Conservation (phyloP, 768 basidiomycete genomes). For the Pleurotus eryngii region DNA sequence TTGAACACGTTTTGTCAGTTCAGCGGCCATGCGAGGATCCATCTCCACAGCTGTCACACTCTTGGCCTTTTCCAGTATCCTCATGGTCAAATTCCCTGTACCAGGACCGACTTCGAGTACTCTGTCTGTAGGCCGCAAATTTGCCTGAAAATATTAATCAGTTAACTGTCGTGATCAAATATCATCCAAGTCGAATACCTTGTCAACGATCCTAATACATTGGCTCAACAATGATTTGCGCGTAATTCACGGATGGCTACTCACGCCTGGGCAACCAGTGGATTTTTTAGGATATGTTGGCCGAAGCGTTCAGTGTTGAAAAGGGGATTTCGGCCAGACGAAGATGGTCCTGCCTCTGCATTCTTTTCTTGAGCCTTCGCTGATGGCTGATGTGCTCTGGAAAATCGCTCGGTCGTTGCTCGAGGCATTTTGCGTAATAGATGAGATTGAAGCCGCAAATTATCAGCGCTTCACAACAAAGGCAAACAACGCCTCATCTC, state of each 20-base stretch:
- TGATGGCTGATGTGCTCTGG: slow-evolving; percentile 61
- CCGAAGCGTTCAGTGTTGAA: slow-evolving; percentile 96
- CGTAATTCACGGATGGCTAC: slow-evolving; percentile 10
- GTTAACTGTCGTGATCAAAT: neutral
- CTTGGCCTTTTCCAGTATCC: slow-evolving; percentile 91
- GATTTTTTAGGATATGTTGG: slow-evolving; percentile 92
- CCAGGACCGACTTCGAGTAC: slow-evolving; percentile 98
- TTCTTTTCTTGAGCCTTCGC: slow-evolving; percentile 52
- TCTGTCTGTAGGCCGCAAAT: slow-evolving; percentile 89
- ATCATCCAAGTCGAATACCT: slow-evolving; percentile 28
- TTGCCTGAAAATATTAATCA: slow-evolving; percentile 52
- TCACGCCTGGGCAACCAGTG: slow-evolving; percentile 3
- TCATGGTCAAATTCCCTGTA: slow-evolving; percentile 93
- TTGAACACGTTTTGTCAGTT: slow-evolving; percentile 94
- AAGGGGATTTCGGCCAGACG: slow-evolving; percentile 73
- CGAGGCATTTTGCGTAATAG: slow-evolving; percentile 56
- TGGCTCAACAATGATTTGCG: slow-evolving; percentile 6
- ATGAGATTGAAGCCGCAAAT: too few relatives aligned
- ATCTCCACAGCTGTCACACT: slow-evolving; percentile 93
- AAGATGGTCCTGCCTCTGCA: slow-evolving; percentile 33
- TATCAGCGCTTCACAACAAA: neutral
- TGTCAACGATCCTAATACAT: slow-evolving; percentile 54
- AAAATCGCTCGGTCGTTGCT: slow-evolving; percentile 74
- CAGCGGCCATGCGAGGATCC: slow-evolving; percentile 99
- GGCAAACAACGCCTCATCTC: neutral